Evolutionary conservation across 2,329 filamentous ascomycete species (phyloP).

Genomic region (Fonsecaea pedrosoi): DNA sequence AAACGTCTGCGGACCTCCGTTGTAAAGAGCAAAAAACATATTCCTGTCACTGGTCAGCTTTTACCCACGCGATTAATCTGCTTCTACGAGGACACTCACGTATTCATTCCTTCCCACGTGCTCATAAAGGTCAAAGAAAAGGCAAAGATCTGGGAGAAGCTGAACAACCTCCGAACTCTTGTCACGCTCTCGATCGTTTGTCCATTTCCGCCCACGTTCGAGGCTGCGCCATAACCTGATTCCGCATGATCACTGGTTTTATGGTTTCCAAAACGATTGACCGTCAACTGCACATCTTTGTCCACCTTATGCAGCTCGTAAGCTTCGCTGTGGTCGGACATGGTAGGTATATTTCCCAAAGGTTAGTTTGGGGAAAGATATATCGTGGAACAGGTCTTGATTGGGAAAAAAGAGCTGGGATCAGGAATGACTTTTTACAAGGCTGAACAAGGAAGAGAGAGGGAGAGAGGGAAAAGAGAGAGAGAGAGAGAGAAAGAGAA

Average conservation of each 20-base stretch:
- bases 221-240: slow-evolving; percentile 4
- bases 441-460: background rate
- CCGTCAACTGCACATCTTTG: slow-evolving; percentile 8
- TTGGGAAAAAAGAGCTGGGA: background rate
- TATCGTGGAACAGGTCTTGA: background rate
- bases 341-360: background rate
- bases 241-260: background rate
- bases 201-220: background rate
- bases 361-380: background rate
- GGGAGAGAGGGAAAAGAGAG: background rate
- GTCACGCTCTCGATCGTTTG: slow-evolving; percentile 6
- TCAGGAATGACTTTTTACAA: background rate
- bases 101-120: slow-evolving; percentile 16
- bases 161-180: slow-evolving; percentile 13
- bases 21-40: slow-evolving; percentile 14
- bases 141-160: slow-evolving; percentile 15
- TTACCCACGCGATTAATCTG: no score
- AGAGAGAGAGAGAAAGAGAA: background rate
- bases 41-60: background rate
- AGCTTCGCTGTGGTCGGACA: background rate
- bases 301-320: slow-evolving; percentile 10
- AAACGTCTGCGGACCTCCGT: slow-evolving; percentile 14
- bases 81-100: background rate
- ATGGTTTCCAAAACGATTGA: background rate
- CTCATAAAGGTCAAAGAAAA: slow-evolving; percentile 16